Conservation (phyloP, 495 filamentous ascomycete genomes). For the Rhizodiscina lignyota region DNA sequence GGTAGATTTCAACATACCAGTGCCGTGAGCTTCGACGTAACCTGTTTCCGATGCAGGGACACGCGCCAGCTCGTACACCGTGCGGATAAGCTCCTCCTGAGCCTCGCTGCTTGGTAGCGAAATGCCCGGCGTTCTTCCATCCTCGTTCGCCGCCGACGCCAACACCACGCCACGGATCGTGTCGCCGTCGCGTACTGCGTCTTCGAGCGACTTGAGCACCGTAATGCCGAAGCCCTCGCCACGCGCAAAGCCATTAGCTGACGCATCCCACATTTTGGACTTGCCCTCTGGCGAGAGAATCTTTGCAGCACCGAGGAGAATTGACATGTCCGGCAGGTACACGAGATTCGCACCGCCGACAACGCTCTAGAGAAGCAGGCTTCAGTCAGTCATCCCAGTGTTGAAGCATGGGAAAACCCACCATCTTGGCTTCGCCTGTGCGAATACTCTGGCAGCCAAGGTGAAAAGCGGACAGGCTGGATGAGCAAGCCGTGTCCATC, state of each 20-base stretch:
- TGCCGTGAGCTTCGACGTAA: neutral
- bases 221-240: neutral
- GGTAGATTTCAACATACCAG: too few relatives aligned
- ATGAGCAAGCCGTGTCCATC: neutral
- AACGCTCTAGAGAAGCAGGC: too few relatives aligned
- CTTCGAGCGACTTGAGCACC: neutral
- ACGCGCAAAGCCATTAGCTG: neutral
- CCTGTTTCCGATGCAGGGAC: neutral
- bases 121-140: neutral
- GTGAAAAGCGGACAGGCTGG: neutral
- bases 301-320: neutral
- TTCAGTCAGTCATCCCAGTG: too few relatives aligned
- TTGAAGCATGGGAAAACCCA: too few relatives aligned
- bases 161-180: neutral
- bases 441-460: neutral
- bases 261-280: neutral
- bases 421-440: neutral
- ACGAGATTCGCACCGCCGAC: too few relatives aligned
- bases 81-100: neutral
- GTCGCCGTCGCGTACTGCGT: neutral
- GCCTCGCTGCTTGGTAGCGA: neutral
- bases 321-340: neutral
- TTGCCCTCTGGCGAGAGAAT: neutral
- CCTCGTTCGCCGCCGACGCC: neutral
- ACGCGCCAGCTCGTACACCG: neutral